Conservation (phyloP, 2,329 filamentous ascomycete genomes). For the Diaporthe ilicicola region DNA sequence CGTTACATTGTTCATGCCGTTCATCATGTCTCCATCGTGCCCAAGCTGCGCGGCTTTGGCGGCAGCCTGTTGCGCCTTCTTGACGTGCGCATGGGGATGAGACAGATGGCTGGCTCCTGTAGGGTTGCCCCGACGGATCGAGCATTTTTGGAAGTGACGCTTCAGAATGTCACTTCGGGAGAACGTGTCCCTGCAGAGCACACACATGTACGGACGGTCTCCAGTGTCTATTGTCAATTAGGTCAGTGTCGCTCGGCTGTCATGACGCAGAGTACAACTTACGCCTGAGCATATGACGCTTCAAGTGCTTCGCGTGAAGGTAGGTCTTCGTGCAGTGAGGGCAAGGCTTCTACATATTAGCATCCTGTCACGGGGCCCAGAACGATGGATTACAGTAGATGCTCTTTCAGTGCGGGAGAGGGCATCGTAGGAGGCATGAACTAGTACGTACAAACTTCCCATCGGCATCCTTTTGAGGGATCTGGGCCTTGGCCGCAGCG, state of each 20-base stretch:
- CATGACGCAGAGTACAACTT: slow-evolving; percentile 60
- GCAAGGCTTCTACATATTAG: slow-evolving; percentile 65
- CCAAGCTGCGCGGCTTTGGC: slow-evolving; percentile 63
- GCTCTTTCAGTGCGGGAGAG: neutral
- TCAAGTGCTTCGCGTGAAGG: slow-evolving; percentile 94
- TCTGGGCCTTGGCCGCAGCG: slow-evolving; percentile 78
- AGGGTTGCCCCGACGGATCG: slow-evolving; percentile 93
- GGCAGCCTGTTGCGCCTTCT: slow-evolving; percentile 73
- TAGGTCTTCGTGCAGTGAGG: slow-evolving; percentile 99
- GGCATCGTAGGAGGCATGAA: neutral
- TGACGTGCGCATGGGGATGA: slow-evolving; percentile 88
- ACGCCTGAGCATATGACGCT: slow-evolving; percentile 95
- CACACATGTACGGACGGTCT: slow-evolving; percentile 97
- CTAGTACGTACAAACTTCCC: slow-evolving; percentile 74
- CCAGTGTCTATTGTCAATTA: slow-evolving; percentile 76
- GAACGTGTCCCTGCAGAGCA: slow-evolving; percentile 97
- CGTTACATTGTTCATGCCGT: slow-evolving; percentile 66
- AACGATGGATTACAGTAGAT: no score
- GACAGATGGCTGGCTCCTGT: slow-evolving; percentile 94
- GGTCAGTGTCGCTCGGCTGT: slow-evolving; percentile 31
- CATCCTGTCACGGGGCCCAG: neutral
- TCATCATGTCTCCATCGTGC: slow-evolving; percentile 64
- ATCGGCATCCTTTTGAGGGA: slow-evolving; percentile 94
- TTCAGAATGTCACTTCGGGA: slow-evolving; percentile 98
- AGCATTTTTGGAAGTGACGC: slow-evolving; percentile 99